Conservation (phyloP, 78 protist species). For the Acrasis kona region DNA sequence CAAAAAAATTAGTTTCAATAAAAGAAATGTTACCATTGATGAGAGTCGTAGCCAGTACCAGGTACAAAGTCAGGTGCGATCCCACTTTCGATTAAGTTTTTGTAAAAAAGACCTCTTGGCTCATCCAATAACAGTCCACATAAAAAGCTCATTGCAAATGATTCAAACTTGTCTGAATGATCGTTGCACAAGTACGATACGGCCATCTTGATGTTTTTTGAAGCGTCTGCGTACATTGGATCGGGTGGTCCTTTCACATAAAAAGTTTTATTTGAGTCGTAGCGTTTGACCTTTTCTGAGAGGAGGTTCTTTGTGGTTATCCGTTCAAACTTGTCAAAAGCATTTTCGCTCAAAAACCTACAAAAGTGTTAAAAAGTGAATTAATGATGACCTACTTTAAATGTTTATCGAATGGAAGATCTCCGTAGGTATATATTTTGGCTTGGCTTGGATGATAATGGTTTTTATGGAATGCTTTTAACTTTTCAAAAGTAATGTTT, state of each 20-base stretch:
- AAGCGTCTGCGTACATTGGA: not conserved
- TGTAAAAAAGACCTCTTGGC: conserved; percentile 25
- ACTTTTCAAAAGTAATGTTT: conserved; percentile 42
- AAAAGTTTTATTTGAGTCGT: not conserved
- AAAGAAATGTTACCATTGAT: no score
- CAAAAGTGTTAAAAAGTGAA: no score
- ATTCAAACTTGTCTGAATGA: not conserved
- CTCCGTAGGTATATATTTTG: conserved; percentile 41
- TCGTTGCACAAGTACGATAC: not conserved
- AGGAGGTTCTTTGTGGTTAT: no score
- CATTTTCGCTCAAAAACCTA: no score
- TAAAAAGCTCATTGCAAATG: not conserved
- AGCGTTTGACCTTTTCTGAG: no score
- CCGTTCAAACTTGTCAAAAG: no score
- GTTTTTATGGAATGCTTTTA: conserved; percentile 31
- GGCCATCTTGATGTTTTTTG: not conserved
- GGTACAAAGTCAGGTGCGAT: conserved; percentile 17
- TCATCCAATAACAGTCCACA: not conserved
- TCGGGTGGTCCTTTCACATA: not conserved
- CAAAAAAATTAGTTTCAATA: no score
- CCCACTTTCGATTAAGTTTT: conserved; percentile 16
- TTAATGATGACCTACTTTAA: no score
- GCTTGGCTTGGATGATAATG: conserved; percentile 46
- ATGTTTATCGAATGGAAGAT: not conserved
- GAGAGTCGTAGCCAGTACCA: conserved; percentile 2